A percentile compares a stretch with the other conserved stretches of the same genome.
These are phyloP conservation scores for Triticum urartu DNA, from an alignment of 176 grass and related monocot genomes.

Conservation along the genomic window DNA sequence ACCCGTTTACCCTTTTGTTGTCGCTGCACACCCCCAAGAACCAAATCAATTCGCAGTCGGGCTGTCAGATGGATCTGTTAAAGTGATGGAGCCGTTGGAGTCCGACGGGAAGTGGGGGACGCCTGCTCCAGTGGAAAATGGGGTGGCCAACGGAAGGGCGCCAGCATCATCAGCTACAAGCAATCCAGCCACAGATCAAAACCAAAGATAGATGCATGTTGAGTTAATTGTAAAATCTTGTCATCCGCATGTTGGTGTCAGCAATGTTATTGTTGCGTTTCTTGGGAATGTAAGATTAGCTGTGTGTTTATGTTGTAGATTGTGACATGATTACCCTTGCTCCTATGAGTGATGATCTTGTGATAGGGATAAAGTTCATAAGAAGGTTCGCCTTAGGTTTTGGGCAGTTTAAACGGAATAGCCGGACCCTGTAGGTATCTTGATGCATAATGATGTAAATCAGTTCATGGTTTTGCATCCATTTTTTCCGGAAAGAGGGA, in stretches of 20 bases:
- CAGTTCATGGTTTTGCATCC: constrained; percentile 22
- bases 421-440: constrained; percentile 25
- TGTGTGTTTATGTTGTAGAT: constrained; percentile 21
- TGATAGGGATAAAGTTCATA: constrained; percentile 32
- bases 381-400: constrained; percentile 29
- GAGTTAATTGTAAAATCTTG: constrained; percentile 42
- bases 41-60: constrained; percentile 92
- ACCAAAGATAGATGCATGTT: constrained; percentile 59
- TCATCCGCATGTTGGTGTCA: constrained; percentile 41
- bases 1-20: constrained; percentile 48
- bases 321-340: constrained; percentile 19
- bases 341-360: constrained; percentile 19
- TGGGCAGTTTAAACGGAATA: constrained; percentile 25
- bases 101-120: constrained; percentile 79
- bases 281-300: constrained; percentile 25
- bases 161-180: constrained; percentile 52
- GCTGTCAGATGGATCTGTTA: constrained; percentile 75
- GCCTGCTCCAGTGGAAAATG: constrained; percentile 55
- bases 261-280: constrained; percentile 43
- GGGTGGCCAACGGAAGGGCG: constrained; percentile 51
- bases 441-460: constrained; percentile 26
- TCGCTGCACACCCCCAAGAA: constrained; percentile 79
- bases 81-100: constrained; percentile 83
- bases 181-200: constrained; percentile 63
- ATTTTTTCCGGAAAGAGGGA: background rate